Percentiles rank a stretch among this genome's conserved stretches.
These are phyloP conservation scores for Neurospora pannonica DNA, from an alignment of 495 filamentous ascomycete genomes.

Conservation along the genomic window DNA sequence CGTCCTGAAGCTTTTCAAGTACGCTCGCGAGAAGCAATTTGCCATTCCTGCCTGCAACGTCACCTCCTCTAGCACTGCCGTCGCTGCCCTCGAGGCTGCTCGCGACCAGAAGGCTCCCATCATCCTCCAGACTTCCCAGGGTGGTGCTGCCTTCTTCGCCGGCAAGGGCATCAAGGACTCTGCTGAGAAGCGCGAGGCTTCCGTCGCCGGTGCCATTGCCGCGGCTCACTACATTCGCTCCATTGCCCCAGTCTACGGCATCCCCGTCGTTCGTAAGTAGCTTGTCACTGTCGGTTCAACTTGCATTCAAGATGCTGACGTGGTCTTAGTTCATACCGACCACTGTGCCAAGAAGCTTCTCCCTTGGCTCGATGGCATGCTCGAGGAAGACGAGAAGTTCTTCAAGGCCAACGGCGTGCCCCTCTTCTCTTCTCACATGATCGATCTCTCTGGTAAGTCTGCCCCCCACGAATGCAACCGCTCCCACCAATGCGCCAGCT, in stretches of 20 bases:
- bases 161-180: slow-evolving; percentile 87
- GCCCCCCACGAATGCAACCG: not conserved
- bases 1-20: slow-evolving; percentile 74
- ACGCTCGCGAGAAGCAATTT: slow-evolving; percentile 73
- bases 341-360: slow-evolving; percentile 90
- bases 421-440: slow-evolving; percentile 95
- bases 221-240: slow-evolving; percentile 89
- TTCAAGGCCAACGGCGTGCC: slow-evolving; percentile 89
- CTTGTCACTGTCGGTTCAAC: not conserved
- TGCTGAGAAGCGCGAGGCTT: slow-evolving; percentile 63
- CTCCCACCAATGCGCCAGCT: not conserved
- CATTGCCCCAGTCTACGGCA: slow-evolving; percentile 75
- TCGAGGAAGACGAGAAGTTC: slow-evolving; percentile 83
- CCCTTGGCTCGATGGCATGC: slow-evolving; percentile 90
- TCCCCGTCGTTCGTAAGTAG: slow-evolving; percentile 88
- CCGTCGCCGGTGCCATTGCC: slow-evolving; percentile 77
- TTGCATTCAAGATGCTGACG: not conserved
- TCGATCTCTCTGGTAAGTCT: slow-evolving; percentile 53
- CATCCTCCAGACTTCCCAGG: slow-evolving; percentile 86
- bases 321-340: slow-evolving; percentile 34
- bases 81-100: slow-evolving; percentile 86
- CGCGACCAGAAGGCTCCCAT: slow-evolving; percentile 79
- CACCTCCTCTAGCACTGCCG: slow-evolving; percentile 82
- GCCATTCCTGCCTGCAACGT: slow-evolving; percentile 84
- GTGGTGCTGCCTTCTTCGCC: slow-evolving; percentile 88